Evolutionary conservation across 2,329 filamentous ascomycete genomes (phyloP).

Genomic region (Aspergillus novoparasiticus): DNA sequence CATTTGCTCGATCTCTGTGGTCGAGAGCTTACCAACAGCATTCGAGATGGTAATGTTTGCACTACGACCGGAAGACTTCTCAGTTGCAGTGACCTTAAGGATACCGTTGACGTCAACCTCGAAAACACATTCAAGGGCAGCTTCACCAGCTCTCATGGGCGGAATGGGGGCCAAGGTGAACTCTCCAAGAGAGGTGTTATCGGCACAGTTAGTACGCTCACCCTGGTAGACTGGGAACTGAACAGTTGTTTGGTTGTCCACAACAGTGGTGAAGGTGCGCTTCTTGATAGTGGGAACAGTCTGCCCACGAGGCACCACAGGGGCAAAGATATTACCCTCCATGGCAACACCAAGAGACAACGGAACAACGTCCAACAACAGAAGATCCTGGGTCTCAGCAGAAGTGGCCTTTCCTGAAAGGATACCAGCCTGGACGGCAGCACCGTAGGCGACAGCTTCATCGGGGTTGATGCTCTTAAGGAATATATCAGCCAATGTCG

Average conservation of each 20-base stretch:
- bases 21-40: conserved; percentile 97
- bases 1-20: conserved; percentile 95
- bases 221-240: conserved; percentile 95
- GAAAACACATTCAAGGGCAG: conserved; percentile 96
- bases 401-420: conserved; percentile 97
- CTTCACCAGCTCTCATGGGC: conserved; percentile 88
- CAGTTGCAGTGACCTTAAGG: conserved; percentile 97
- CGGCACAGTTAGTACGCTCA: conserved; percentile 96
- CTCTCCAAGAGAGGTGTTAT: conserved; percentile 97
- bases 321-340: conserved; percentile 99
- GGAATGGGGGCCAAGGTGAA: conserved; percentile 91
- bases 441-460: conserved; percentile 98
- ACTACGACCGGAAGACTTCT: conserved; percentile 96
- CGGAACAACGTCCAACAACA: conserved; percentile 93
- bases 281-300: conserved; percentile 83
- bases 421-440: conserved; percentile 97
- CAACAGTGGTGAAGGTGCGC: conserved; percentile 78
- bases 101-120: conserved; percentile 99
- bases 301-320: conserved; percentile 79
- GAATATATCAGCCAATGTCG: not conserved
- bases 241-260: conserved; percentile 72
- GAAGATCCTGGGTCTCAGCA: conserved; percentile 88
- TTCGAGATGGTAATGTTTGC: conserved; percentile 99
- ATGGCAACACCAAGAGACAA: conserved; percentile 98
- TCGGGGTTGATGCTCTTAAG: conserved; percentile 90